These are phyloP conservation scores for Sporothrix pseudoabietina DNA, from an alignment of 2,329 filamentous ascomycete genomes.

Conservation along the genomic window DNA sequence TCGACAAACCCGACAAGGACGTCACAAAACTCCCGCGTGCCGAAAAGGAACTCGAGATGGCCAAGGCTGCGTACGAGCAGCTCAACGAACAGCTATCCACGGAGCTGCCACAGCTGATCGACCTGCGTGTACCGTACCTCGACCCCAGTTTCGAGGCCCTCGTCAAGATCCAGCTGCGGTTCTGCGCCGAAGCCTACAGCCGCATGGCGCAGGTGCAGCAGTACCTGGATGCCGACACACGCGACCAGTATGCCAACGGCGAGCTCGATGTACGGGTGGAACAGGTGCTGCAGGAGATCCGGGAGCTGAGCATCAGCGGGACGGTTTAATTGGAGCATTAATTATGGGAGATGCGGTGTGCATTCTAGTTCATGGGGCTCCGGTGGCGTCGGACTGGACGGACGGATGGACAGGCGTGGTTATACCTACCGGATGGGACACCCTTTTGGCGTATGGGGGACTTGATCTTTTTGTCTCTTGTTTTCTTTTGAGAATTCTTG, in stretches of 20 bases:
- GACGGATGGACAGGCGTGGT: neutral
- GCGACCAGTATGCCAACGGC: conserved; percentile 93
- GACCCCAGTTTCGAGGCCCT: conserved; percentile 97
- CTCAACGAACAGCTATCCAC: conserved; percentile 93
- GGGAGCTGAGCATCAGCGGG: conserved; percentile 88
- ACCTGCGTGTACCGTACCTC: conserved; percentile 93
- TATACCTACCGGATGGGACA: conserved; percentile 1
- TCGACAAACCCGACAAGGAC: conserved; percentile 98
- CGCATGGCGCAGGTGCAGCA: conserved; percentile 99
- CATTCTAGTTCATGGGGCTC: neutral
- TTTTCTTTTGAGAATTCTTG: neutral
- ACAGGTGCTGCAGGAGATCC: conserved; percentile 93
- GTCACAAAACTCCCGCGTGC: conserved; percentile 92
- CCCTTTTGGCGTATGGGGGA: conserved; percentile 15
- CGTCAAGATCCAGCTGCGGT: conserved; percentile 96
- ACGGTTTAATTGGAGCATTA: conserved; percentile 52
- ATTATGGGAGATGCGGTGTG: neutral
- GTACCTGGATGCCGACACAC: conserved; percentile 91
- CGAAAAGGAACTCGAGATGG: conserved; percentile 95
- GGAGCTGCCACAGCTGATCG: conserved; percentile 93
- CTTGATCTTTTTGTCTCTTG: neutral
- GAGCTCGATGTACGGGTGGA: conserved; percentile 90
- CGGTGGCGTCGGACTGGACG: neutral
- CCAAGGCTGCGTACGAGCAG: conserved; percentile 90
- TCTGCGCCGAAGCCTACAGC: conserved; percentile 96